These are phyloP conservation scores for Priceomyces fermenticarens DNA, from an alignment of 805 yeast genomes.

Conservation along the genomic window DNA sequence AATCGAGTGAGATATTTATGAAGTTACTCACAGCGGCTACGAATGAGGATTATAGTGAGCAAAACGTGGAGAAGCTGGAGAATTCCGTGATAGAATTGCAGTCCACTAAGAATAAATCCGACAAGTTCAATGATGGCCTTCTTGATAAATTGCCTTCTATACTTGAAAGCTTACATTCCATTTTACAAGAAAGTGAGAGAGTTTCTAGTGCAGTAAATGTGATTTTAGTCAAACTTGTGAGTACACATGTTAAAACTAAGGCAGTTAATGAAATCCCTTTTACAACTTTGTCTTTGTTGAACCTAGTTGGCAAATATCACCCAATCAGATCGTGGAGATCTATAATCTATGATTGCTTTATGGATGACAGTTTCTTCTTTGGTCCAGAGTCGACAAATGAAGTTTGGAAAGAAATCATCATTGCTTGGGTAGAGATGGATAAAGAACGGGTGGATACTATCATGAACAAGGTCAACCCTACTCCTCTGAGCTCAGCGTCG, in stretches of 20 bases:
- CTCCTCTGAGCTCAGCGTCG: conserved; percentile 43
- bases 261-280: conserved; percentile 33
- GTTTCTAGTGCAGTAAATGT: conserved; percentile 46
- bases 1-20: conserved; percentile 37
- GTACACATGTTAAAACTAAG: conserved; percentile 52
- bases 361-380: conserved; percentile 57
- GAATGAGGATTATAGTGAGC: conserved; percentile 8
- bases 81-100: conserved; percentile 3
- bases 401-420: conserved; percentile 55
- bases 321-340: conserved; percentile 60
- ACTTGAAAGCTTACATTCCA: conserved; percentile 31
- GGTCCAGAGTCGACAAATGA: conserved; percentile 22
- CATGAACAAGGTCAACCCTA: conserved; percentile 25
- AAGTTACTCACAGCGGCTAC: conserved; percentile 21
- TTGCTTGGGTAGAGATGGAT: conserved; percentile 63
- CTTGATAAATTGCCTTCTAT: conserved; percentile 34
- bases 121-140: conserved; percentile 39
- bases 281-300: conserved; percentile 45
- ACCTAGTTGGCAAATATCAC: conserved; percentile 29
- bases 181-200: conserved; percentile 62
- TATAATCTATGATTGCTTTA: conserved; percentile 59
- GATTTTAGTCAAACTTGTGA: conserved; percentile 51
- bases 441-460: conserved; percentile 54
- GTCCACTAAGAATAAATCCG: conserved; percentile 1
- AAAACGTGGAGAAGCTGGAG: conserved; percentile 10